Percentiles rank a stretch among this genome's conserved stretches.
Conservation (phyloP, 768 basidiomycete species). For the Tremella fuciformis region DNA sequence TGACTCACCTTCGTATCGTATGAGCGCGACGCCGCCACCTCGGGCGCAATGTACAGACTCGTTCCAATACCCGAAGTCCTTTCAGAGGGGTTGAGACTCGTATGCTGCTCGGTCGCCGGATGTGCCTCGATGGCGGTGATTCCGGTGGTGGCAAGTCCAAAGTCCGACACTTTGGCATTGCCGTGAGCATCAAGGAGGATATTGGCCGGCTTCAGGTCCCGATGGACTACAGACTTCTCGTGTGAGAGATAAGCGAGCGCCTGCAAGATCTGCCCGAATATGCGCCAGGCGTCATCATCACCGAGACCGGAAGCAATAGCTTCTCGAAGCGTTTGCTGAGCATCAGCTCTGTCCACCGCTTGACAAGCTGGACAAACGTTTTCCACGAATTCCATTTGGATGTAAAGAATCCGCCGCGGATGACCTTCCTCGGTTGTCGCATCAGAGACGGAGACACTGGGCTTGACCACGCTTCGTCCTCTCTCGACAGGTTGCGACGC, state of each 20-base stretch:
- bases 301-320: slow-evolving; percentile 65
- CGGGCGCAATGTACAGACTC: slow-evolving; percentile 86
- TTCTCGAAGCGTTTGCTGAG: slow-evolving; percentile 80
- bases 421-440: slow-evolving; percentile 28
- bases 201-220: slow-evolving; percentile 86
- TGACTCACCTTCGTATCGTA: slow-evolving; percentile 63
- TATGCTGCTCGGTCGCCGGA: slow-evolving; percentile 16
- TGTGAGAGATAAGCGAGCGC: slow-evolving; percentile 86
- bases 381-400: slow-evolving; percentile 71
- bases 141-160: slow-evolving; percentile 61
- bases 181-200: slow-evolving; percentile 61
- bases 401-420: slow-evolving; percentile 68
- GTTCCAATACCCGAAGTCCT: slow-evolving; percentile 68
- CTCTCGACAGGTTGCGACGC: neutral
- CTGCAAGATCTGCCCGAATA: slow-evolving; percentile 85
- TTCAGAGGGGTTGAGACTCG: slow-evolving; percentile 22
- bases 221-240: slow-evolving; percentile 69
- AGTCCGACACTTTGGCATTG: slow-evolving; percentile 72
- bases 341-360: neutral
- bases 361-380: slow-evolving; percentile 25
- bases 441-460: slow-evolving; percentile 30
- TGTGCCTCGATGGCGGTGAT: slow-evolving; percentile 26
- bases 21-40: slow-evolving; percentile 57
- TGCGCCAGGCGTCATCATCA: slow-evolving; percentile 82
- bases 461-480: slow-evolving; percentile 17